Evolutionary conservation across 1,284 basidiomycete genomes (phyloP).

Genomic region (Cutaneotrichosporon cutaneum): DNA sequence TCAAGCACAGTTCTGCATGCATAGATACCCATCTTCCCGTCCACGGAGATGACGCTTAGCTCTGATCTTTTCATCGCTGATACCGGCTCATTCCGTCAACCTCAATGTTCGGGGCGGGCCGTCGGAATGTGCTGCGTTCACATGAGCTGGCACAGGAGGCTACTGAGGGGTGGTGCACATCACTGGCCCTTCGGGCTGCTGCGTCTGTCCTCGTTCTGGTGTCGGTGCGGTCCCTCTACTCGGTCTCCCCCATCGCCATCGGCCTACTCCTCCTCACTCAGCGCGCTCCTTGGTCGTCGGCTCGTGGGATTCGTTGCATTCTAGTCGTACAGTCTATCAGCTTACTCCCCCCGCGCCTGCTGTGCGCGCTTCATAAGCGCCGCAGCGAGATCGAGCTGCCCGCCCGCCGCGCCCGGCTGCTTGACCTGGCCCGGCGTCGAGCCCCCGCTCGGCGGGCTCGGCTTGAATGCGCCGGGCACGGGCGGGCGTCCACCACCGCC

Average conservation of each 20-base stretch:
- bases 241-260: no score
- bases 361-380: slow-evolving; percentile 38
- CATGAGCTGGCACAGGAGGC: no score
- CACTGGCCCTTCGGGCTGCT: no score
- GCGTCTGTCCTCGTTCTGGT: no score
- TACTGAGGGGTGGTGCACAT: no score
- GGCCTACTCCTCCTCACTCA: not conserved
- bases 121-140: no score
- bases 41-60: not conserved
- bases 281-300: not conserved
- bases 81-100: not conserved
- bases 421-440: slow-evolving; percentile 45
- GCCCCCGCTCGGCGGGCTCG: slow-evolving; percentile 30
- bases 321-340: slow-evolving; percentile 2
- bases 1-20: slow-evolving; percentile 15
- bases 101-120: not conserved
- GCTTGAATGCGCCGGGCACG: slow-evolving; percentile 37
- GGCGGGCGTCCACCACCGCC: slow-evolving; percentile 34
- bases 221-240: not conserved
- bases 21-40: slow-evolving; percentile 19
- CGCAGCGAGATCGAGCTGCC: slow-evolving; percentile 79
- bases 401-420: slow-evolving; percentile 55
- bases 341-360: slow-evolving; percentile 4
- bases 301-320: not conserved
- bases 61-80: not conserved